These are phyloP conservation scores for Chernovozyma aurita DNA, from an alignment of 1,139 yeast species.

Conservation along the genomic window DNA sequence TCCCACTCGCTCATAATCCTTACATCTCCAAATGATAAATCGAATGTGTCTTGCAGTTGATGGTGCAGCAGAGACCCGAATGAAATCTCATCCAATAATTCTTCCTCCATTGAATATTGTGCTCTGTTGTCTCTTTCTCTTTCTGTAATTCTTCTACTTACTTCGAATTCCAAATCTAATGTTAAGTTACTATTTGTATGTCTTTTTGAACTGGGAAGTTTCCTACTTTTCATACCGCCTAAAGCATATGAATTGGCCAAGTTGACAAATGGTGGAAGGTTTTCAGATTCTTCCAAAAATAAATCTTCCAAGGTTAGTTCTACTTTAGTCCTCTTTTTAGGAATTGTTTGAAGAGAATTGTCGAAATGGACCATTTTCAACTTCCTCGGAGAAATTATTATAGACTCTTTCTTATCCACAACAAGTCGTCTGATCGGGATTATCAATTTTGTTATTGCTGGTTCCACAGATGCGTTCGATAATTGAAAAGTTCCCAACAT, in stretches of 20 bases:
- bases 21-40: slow-evolving; percentile 4
- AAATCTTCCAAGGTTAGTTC: not conserved
- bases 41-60: slow-evolving; percentile 2
- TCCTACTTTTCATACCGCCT: not conserved
- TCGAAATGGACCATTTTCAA: not conserved
- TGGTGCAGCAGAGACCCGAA: not conserved
- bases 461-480: not conserved
- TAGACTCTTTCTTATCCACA: not conserved
- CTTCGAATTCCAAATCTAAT: slow-evolving; percentile 11
- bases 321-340: not conserved
- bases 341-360: not conserved
- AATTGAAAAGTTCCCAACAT: slow-evolving; percentile 1
- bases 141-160: slow-evolving; percentile 11
- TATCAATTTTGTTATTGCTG: not conserved
- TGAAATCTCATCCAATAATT: not conserved
- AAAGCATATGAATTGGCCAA: slow-evolving; percentile 6
- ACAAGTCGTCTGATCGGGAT: not conserved
- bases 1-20: slow-evolving; percentile 3
- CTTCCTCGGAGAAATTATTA: not conserved
- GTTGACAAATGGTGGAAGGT: slow-evolving; percentile 8
- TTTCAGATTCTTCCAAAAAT: not conserved
- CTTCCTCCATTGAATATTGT: not conserved
- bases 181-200: slow-evolving; percentile 4
- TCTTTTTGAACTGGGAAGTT: slow-evolving; percentile 4
- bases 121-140: not conserved